A percentile compares a stretch with the other conserved stretches of the same genome.
Evolutionary conservation across 202 grass and related monocot genomes (phyloP).

Genomic region (Dendrocalamus latiflorus): DNA sequence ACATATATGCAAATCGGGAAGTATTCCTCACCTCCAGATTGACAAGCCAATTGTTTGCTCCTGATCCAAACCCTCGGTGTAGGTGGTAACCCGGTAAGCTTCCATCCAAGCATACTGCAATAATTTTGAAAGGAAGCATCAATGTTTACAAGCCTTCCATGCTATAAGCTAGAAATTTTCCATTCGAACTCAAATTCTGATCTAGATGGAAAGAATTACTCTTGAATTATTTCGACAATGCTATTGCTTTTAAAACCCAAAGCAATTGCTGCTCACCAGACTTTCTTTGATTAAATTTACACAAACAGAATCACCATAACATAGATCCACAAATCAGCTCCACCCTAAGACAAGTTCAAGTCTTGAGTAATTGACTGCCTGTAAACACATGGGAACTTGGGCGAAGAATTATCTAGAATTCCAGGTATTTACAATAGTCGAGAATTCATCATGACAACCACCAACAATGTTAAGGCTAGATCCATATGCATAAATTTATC

Average conservation of each 20-base stretch:
- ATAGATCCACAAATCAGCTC: background rate
- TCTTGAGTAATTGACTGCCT: background rate
- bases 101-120: slow-evolving; percentile 84
- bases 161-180: background rate
- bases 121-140: background rate
- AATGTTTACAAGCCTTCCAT: background rate
- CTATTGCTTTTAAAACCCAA: background rate
- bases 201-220: background rate
- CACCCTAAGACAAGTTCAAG: background rate
- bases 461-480: slow-evolving; percentile 11
- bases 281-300: background rate
- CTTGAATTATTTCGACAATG: background rate
- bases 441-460: slow-evolving; percentile 31
- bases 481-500: slow-evolving; percentile 23
- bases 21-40: slow-evolving; percentile 58
- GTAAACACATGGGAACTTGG: background rate
- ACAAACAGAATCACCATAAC: background rate
- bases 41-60: slow-evolving; percentile 76
- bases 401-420: background rate
- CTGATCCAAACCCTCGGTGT: slow-evolving; percentile 75
- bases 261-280: background rate
- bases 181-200: background rate
- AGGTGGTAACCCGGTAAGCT: slow-evolving; percentile 80
- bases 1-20: background rate
- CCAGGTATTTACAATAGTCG: background rate